Base-by-base conservation (phyloP, 441 rosid species). In the Gossypium armourianum region DNA sequence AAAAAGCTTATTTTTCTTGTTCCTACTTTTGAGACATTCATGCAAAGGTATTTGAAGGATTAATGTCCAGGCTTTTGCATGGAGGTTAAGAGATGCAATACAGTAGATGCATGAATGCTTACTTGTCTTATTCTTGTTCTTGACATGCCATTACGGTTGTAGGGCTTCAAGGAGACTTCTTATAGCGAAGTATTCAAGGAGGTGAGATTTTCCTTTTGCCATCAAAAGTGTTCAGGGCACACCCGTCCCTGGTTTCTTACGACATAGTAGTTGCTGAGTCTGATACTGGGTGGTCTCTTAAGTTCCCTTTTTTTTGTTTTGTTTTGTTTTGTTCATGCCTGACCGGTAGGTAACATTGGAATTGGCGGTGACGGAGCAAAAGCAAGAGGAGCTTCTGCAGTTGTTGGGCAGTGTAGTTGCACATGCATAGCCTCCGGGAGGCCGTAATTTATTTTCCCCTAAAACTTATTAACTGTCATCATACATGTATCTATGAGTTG, bases 101-200 rank as follows among this genome's bases (percentile, higher is more conserved):
- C 36, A 10, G 1, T 17, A 53, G 17, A 36, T 66, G 49, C 28
- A 8, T 53, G 0, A 19, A 0, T 6, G 9, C 28, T 62, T 19
- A 8, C 29, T 64, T 65, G 57, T 24, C 66, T 62, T 62, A 49
- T 15, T 16, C 23, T 58, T 45, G 21, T 52, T 19, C 56, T 56
- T 73, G 68, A 76, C 63, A 32, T 32, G 2, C 59, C 56, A 72
- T 58, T 70, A 1, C 67, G 72, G 36, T 68, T 72, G 53, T 49
- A 93, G 97, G 95, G 92, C 54, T 93, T 88, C 4, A 81, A 81
- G 86, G 86, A 87, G 71, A 78, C 75, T 60, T 86, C 93, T 79
- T 60, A 80, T 58, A 90, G 96, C 15, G 77, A 77, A 72, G 78
- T 90, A 72, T 93, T 91, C 79, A 85, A 88, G 80, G 97, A 93